Evolutionary conservation across 225 moss, liverwort and hornwort species (phyloP).

Genomic region (Antitrichia curtipendula): DNA sequence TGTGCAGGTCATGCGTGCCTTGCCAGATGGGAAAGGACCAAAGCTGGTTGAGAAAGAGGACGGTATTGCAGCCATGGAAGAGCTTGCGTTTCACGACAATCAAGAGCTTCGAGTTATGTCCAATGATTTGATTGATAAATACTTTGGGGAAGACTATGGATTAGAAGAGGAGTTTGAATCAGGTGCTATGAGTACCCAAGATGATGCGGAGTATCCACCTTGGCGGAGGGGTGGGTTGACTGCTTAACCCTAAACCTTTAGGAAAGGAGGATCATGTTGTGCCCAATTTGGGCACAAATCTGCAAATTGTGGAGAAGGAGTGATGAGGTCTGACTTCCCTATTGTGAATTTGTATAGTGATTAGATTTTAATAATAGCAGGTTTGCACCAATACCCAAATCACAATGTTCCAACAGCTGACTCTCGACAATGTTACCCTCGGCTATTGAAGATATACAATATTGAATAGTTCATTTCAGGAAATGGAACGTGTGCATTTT

Average conservation of each 20-base stretch:
- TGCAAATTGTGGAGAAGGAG: background rate
- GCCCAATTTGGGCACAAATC: background rate
- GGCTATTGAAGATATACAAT: background rate
- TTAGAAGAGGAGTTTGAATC: constrained; percentile 79
- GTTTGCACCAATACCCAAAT: background rate
- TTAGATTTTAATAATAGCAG: background rate
- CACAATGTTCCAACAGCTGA: background rate
- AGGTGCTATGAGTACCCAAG: constrained; percentile 23
- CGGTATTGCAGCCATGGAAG: constrained; percentile 90
- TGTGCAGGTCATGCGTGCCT: constrained; percentile 75
- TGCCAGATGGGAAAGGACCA: constrained; percentile 71
- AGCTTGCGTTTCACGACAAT: constrained; percentile 75
- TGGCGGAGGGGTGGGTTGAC: constrained; percentile 65
- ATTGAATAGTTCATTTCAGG: too few relatives aligned
- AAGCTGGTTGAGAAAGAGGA: constrained; percentile 96
- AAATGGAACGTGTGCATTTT: background rate
- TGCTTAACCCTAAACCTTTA: background rate
- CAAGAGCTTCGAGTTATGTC: constrained; percentile 72
- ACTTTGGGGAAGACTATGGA: constrained; percentile 94
- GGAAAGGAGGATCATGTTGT: background rate
- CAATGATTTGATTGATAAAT: constrained; percentile 69
- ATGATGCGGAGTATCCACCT: constrained; percentile 69
- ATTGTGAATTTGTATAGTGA: constrained; percentile 9
- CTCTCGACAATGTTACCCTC: background rate
- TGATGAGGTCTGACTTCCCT: background rate